Evolutionary conservation across 108 stramenopile genomes (phyloP), one percentile per base, ranked within the genome.

Genomic region (Nitzschia sp.): DNA sequence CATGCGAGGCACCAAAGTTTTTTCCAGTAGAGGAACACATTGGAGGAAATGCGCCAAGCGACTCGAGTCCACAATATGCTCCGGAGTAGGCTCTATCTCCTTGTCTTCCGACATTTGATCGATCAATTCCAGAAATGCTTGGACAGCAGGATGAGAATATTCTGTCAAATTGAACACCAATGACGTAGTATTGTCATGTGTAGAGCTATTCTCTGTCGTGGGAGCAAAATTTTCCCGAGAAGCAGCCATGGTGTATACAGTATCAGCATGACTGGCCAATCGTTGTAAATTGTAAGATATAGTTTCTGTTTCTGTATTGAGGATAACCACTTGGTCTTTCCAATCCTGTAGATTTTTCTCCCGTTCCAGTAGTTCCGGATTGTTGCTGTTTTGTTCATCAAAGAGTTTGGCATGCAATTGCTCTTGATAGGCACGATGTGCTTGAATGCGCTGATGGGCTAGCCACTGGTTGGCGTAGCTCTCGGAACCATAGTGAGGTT

Each of bases 11-110:
- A 81, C 66, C 9, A 80, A 60, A 7, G 52, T 67, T 7, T 83
- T 80, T 14, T 75, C 66, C 39, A 75, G 17, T 0, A 68, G 53
- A 9, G 37, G n/a, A 29, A 21, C 37, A 54, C 85, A 86, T 84
- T 92, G 91, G 5, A 92, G 67, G 57, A 79, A 92, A 46, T 88
- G 83, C 12, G 91, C 82, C 53, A 92, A 60, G 54, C 72, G 83
- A 53, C 85, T 82, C 51, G 82, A 83, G 56, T 89, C 87, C 11
- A 89, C 70, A 24, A 91, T 69, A 52, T 54, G 38, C 53, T 69
- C 59, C 1, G 51, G 21, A 38, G 51, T 12, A 14, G 62, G 43
- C 12, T 63, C 8, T 21, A 63, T 7, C 66, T 12, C 17, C 10
- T 22, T 20, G 14, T 26, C 19, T 41, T 61, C 24, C 3, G 9